A percentile compares a stretch with the other conserved stretches of the same genome.
These are phyloP conservation scores for Talaromyces borbonicus DNA, from an alignment of 495 filamentous ascomycete genomes.

Conservation along the genomic window DNA sequence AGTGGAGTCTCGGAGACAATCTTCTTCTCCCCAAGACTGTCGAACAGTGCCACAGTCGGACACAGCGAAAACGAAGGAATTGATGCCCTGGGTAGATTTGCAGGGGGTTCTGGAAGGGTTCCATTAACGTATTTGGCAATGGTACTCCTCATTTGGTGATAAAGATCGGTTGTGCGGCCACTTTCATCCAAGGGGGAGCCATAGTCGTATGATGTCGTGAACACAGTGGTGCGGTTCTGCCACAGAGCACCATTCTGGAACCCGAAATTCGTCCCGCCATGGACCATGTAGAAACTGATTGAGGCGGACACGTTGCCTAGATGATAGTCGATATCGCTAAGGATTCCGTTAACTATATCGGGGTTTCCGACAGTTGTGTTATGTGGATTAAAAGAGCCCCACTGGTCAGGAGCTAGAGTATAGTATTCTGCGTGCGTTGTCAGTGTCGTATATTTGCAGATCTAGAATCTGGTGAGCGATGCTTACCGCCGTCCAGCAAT, in stretches of 20 bases:
- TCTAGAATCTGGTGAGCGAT: no score
- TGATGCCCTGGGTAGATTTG: conserved; percentile 20
- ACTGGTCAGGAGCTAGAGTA: no score
- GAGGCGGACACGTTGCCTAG: not conserved
- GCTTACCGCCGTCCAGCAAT: conserved; percentile 17
- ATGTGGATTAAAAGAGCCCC: not conserved
- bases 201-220: conserved; percentile 40
- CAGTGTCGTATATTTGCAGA: no score
- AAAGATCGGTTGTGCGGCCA: conserved; percentile 33
- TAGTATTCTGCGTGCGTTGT: no score
- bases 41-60: conserved; percentile 18
- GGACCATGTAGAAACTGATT: conserved; percentile 15
- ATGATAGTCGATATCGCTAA: not conserved
- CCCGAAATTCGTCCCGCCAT: conserved; percentile 36
- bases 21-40: conserved; percentile 11
- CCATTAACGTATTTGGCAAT: conserved; percentile 23
- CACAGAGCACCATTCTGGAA: no score
- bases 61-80: conserved; percentile 19
- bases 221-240: no score
- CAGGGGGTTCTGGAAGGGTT: conserved; percentile 17
- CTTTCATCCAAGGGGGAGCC: conserved; percentile 38
- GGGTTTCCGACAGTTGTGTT: not conserved
- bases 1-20: conserved; percentile 12
- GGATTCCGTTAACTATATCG: not conserved
- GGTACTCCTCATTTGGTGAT: conserved; percentile 23